Conservation (phyloP, 164 flowering plant genomes). For the Dillenia suffruticosa region DNA sequence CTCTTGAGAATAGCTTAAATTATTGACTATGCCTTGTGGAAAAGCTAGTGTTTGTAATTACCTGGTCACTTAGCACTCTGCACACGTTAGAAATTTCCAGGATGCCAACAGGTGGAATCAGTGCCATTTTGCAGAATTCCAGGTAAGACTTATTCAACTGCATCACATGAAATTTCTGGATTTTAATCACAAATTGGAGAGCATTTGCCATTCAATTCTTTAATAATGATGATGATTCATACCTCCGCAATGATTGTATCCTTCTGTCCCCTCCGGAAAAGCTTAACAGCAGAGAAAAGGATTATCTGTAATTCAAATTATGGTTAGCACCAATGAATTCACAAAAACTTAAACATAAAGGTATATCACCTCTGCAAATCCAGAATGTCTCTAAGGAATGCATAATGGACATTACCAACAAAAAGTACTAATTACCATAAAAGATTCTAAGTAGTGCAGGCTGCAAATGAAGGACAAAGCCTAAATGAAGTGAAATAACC, state of each 20-base stretch:
- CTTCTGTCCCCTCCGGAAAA: slow-evolving; percentile 60
- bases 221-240: slow-evolving; percentile 3
- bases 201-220: background rate
- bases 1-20: no score
- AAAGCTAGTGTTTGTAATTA: slow-evolving; percentile 13
- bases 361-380: no score
- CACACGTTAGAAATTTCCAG: slow-evolving; percentile 78
- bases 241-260: slow-evolving; percentile 80
- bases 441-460: no score
- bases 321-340: no score
- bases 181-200: background rate
- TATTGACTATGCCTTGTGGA: no score
- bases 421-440: no score
- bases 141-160: slow-evolving; percentile 76
- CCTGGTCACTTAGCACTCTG: slow-evolving; percentile 85
- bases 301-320: slow-evolving; percentile 44
- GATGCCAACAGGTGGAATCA: slow-evolving; percentile 60
- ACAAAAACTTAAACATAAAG: no score
- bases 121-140: slow-evolving; percentile 60
- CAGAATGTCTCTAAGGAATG: no score
- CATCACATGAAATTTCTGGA: slow-evolving; percentile 7
- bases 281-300: slow-evolving; percentile 81
- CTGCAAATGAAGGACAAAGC: no score
- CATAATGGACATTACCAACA: no score
- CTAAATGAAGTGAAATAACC: no score